Evolutionary conservation across 1,284 basidiomycete species (phyloP).

Genomic region (Cryptococcus sp.): DNA sequence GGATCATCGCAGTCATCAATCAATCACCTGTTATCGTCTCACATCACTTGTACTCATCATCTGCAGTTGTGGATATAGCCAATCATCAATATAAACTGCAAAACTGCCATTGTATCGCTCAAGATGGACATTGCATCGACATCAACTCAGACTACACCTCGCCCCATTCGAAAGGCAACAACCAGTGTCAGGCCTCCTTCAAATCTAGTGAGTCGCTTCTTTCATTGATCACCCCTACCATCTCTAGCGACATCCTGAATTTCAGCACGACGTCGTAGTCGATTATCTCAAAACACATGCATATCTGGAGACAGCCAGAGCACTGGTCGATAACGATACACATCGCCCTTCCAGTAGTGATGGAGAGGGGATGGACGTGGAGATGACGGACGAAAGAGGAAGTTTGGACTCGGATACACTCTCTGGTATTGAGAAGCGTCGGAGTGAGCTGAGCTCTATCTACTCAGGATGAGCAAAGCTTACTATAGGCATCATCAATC

Average conservation of each 20-base stretch:
- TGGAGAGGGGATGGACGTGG: conserved; percentile 6
- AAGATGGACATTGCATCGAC: no score
- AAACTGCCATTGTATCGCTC: no score
- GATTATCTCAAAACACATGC: conserved; percentile 39
- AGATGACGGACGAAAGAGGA: neutral
- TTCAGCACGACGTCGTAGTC: conserved; percentile 44
- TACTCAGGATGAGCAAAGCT: neutral
- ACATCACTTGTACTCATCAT: no score
- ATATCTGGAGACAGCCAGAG: conserved; percentile 32
- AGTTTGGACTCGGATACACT: conserved; percentile 19
- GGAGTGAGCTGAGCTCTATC: conserved; percentile 21
- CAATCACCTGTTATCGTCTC: no score
- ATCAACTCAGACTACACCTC: no score
- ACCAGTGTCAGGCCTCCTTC: neutral
- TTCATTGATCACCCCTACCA: neutral
- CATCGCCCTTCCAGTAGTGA: conserved; percentile 4
- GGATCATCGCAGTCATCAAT: no score
- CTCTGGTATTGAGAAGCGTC: conserved; percentile 27
- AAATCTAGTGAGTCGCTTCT: neutral
- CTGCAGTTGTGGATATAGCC: no score
- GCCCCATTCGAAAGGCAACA: neutral
- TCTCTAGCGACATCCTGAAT: no score
- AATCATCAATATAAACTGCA: no score
- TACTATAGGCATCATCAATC: conserved; percentile 33
- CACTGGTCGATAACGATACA: conserved; percentile 13